These are phyloP conservation scores for Trichoderma harzianum DNA, from an alignment of 2,329 filamentous ascomycete species.

Conservation along the genomic window DNA sequence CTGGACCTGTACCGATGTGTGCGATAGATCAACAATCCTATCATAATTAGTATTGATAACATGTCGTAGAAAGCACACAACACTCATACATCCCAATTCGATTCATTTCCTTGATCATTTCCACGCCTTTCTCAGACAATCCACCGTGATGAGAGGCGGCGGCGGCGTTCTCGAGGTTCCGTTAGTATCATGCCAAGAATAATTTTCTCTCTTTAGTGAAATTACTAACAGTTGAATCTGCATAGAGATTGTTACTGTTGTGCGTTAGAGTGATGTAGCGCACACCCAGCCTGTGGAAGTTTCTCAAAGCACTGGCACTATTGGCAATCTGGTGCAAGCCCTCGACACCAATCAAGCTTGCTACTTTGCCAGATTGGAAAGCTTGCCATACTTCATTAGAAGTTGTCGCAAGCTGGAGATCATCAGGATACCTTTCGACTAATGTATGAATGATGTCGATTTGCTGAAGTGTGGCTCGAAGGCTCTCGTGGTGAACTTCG, in stretches of 20 bases:
- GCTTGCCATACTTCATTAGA: constrained; percentile 56
- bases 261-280: constrained; percentile 81
- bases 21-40: constrained; percentile 71
- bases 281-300: constrained; percentile 70
- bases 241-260: constrained; percentile 43
- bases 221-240: constrained; percentile 15
- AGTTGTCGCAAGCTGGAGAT: constrained; percentile 60
- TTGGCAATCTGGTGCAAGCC: constrained; percentile 88
- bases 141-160: neutral
- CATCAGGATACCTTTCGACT: constrained; percentile 55
- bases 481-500: neutral
- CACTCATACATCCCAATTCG: constrained; percentile 19
- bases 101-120: constrained; percentile 21
- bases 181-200: neutral
- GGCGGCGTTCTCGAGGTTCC: neutral
- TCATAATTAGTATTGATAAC: neutral
- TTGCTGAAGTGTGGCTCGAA: constrained; percentile 63
- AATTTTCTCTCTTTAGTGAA: fast-evolving
- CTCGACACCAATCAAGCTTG: constrained; percentile 73
- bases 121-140: constrained; percentile 13
- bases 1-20: constrained; percentile 38
- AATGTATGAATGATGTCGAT: constrained; percentile 66
- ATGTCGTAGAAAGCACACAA: neutral
- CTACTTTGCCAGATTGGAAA: constrained; percentile 56
- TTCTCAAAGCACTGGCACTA: constrained; percentile 65